A percentile compares a stretch with the other conserved stretches of the same genome.
Evolutionary conservation across 2,329 filamentous ascomycete species (phyloP).

Genomic region (Akanthomyces lecanii): DNA sequence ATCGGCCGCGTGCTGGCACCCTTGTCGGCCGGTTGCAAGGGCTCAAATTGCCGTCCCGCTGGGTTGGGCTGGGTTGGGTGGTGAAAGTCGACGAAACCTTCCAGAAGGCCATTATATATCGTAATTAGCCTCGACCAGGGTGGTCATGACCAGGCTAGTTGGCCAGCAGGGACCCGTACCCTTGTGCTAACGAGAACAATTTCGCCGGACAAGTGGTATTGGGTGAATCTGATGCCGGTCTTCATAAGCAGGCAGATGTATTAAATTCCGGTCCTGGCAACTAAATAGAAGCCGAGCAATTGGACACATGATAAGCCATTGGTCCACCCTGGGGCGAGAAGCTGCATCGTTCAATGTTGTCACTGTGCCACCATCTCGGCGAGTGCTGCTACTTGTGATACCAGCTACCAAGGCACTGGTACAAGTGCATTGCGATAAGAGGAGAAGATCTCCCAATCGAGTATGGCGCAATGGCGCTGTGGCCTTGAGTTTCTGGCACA

Average conservation of each 20-base stretch:
- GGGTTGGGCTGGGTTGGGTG: background rate
- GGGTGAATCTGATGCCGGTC: background rate
- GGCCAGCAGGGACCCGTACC: background rate
- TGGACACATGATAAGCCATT: no score
- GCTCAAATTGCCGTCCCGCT: slow-evolving; percentile 18
- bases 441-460: background rate
- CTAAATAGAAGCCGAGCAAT: no score
- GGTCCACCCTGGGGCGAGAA: no score
- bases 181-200: background rate
- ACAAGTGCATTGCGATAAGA: background rate
- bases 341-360: background rate
- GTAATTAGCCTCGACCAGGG: slow-evolving; percentile 17
- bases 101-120: slow-evolving; percentile 19
- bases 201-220: slow-evolving; percentile 1
- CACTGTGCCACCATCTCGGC: background rate
- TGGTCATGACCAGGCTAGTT: background rate
- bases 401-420: background rate
- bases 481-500: background rate
- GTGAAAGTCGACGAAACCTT: slow-evolving; percentile 20
- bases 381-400: background rate
- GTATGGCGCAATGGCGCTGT: slow-evolving; percentile 1
- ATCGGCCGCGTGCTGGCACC: slow-evolving; percentile 1
- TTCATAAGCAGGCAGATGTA: background rate
- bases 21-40: slow-evolving; percentile 5
- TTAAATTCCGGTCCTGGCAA: background rate